Conservation (phyloP, 768 basidiomycete species). For the Hypholoma sublateritium region DNA sequence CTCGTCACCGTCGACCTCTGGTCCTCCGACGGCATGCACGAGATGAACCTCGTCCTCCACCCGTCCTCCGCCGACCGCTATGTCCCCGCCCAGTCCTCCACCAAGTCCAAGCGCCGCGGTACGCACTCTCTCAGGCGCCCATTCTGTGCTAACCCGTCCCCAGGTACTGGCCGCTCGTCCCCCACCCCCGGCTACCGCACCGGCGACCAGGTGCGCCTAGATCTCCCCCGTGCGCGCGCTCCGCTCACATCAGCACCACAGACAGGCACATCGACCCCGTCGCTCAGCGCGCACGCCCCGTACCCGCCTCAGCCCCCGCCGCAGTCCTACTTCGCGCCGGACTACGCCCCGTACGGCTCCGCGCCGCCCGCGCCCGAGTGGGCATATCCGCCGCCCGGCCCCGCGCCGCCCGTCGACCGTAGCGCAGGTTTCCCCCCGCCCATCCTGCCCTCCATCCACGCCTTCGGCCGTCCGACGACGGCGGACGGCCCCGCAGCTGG, state of each 20-base stretch:
- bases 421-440: conserved; percentile 49
- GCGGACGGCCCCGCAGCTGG: neutral
- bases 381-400: conserved; percentile 43
- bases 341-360: conserved; percentile 37
- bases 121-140: conserved; percentile 20
- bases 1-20: conserved; percentile 92
- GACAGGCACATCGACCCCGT: conserved; percentile 28
- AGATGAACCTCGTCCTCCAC: conserved; percentile 89
- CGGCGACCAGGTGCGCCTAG: conserved; percentile 43
- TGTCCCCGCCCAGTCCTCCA: conserved; percentile 45
- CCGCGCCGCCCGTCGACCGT: conserved; percentile 33
- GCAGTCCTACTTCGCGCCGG: conserved; percentile 44
- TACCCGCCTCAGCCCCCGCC: conserved; percentile 26
- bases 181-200: conserved; percentile 43
- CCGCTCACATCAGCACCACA: conserved; percentile 3
- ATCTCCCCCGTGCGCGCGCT: neutral
- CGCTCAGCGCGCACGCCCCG: conserved; percentile 40
- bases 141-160: conserved; percentile 29
- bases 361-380: conserved; percentile 50
- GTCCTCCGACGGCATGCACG: conserved; percentile 78
- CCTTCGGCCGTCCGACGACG: conserved; percentile 37
- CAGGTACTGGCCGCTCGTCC: conserved; percentile 43
- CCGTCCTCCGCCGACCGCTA: conserved; percentile 80
- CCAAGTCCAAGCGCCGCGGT: conserved; percentile 43
- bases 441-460: conserved; percentile 53